Evolutionary conservation across 1,284 basidiomycete species (phyloP).

Genomic region (Cryptococcus sp.): DNA sequence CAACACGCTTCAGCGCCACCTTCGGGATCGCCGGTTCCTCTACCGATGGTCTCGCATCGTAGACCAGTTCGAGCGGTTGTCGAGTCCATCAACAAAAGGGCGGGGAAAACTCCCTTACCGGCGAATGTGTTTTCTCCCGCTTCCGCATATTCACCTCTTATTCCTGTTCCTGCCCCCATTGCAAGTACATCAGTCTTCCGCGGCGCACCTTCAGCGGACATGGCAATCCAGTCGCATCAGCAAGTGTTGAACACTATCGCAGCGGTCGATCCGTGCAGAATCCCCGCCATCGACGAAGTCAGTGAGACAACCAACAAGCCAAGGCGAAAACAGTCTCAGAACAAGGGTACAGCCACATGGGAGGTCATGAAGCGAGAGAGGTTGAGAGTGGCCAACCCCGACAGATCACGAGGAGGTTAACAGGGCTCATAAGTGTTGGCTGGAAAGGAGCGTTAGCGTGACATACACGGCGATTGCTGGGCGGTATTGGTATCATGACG

Average conservation of each 20-base stretch:
- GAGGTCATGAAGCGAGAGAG: conserved; percentile 17
- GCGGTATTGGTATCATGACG: no score
- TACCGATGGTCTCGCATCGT: conserved; percentile 25
- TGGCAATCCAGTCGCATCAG: no score
- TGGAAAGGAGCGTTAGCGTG: no score
- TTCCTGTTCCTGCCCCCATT: no score
- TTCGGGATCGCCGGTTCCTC: conserved; percentile 20
- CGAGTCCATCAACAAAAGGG: conserved; percentile 42
- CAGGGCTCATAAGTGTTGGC: no score
- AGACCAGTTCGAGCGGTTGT: conserved; percentile 42
- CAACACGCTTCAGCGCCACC: conserved; percentile 8
- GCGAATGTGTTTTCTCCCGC: conserved; percentile 25
- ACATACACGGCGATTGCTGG: no score
- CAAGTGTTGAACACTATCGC: no score
- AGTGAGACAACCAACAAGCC: no score
- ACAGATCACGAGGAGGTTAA: neutral
- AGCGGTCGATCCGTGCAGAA: no score
- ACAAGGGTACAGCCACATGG: conserved; percentile 13
- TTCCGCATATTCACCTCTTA: conserved; percentile 22
- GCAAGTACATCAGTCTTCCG: neutral
- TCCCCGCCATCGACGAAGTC: no score
- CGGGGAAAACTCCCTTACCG: conserved; percentile 9
- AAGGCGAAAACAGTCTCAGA: no score
- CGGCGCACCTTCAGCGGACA: no score
- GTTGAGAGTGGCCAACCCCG: conserved; percentile 16